phyloP scores from a whole-genome alignment of 306 rosid species.

The Comarum palustre region DNA sequence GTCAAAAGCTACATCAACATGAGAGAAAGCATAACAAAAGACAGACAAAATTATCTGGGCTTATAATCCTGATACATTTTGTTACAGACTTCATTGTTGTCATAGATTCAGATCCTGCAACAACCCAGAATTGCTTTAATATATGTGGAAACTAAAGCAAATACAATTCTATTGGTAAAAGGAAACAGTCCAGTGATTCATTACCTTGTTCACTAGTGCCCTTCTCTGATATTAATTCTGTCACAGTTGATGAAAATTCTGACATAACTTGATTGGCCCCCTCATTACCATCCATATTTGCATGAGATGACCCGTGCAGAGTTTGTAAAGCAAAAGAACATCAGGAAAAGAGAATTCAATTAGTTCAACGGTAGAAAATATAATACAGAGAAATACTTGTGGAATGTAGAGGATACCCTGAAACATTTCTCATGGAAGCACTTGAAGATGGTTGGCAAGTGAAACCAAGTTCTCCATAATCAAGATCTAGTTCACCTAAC shows the following conservation, averaged over 20 bases:
- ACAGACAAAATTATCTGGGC: conserved; percentile 54
- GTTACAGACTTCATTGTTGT: conserved; percentile 52
- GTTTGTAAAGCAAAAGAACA: conserved; percentile 20
- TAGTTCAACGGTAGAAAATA: background rate
- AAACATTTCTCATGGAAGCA: conserved; percentile 36
- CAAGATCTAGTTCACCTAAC: conserved; percentile 59
- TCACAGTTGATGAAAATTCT: conserved; percentile 52
- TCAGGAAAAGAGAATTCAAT: conserved; percentile 6
- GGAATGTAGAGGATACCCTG: conserved; percentile 55
- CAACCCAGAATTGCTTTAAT: conserved; percentile 8
- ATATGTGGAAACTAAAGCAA: conserved; percentile 1
- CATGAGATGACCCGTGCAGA: conserved; percentile 43
- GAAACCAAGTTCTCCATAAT: conserved; percentile 49
- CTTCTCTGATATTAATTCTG: conserved; percentile 53
- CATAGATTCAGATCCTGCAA: conserved; percentile 52
- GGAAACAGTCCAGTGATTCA: background rate
- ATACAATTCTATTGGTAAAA: background rate
- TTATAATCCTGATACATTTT: conserved; percentile 53
- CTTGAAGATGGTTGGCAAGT: conserved; percentile 37
- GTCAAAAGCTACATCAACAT: background rate
- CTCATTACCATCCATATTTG: conserved; percentile 30
- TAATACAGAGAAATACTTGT: background rate
- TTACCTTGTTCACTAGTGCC: conserved; percentile 45
- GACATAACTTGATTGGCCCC: conserved; percentile 41
- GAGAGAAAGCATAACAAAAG: background rate